Conservation (phyloP, 257 asterid species). For the Hygrophila difformis region DNA sequence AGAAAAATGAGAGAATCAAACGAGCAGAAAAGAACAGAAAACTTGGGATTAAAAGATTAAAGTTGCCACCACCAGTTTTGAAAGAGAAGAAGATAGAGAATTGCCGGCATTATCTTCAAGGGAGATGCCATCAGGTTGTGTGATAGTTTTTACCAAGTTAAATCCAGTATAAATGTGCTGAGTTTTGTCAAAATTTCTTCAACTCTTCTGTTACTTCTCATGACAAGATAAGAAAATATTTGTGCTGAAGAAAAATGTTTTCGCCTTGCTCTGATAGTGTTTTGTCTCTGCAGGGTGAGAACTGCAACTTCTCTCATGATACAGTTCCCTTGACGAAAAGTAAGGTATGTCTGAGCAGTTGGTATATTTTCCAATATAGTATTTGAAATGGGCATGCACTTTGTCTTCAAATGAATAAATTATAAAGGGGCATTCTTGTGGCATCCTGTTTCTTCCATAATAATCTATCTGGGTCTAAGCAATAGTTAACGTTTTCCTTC, state of each 20-base stretch:
- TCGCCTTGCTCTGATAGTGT: constrained; percentile 12
- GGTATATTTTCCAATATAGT: constrained; percentile 4
- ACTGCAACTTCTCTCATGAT: constrained; percentile 95
- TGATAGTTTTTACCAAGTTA: constrained; percentile 9
- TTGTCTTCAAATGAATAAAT: constrained; percentile 10
- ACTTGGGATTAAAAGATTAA: constrained; percentile 74
- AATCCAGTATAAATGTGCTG: constrained; percentile 13
- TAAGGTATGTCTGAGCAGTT: constrained; percentile 39
- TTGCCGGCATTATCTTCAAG: constrained; percentile 74
- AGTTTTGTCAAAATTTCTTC: constrained; percentile 14
- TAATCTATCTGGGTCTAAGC: not conserved
- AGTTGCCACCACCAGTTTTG: constrained; percentile 52
- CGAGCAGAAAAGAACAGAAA: constrained; percentile 68
- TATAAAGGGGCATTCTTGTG: constrained; percentile 1
- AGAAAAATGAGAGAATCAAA: constrained; percentile 58
- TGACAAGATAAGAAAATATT: not conserved
- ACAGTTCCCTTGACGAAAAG: constrained; percentile 77
- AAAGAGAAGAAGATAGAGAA: constrained; percentile 46
- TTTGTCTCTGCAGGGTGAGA: constrained; percentile 58
- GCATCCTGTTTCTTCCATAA: constrained; percentile 4
- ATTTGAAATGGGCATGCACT: constrained; percentile 9
- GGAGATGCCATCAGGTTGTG: constrained; percentile 88
- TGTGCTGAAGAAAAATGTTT: not conserved
- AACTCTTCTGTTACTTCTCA: constrained; percentile 4
- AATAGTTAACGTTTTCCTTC: not conserved